Evolutionary conservation across 148 eudicot species (phyloP).

Genomic region (Cornus controversa): DNA sequence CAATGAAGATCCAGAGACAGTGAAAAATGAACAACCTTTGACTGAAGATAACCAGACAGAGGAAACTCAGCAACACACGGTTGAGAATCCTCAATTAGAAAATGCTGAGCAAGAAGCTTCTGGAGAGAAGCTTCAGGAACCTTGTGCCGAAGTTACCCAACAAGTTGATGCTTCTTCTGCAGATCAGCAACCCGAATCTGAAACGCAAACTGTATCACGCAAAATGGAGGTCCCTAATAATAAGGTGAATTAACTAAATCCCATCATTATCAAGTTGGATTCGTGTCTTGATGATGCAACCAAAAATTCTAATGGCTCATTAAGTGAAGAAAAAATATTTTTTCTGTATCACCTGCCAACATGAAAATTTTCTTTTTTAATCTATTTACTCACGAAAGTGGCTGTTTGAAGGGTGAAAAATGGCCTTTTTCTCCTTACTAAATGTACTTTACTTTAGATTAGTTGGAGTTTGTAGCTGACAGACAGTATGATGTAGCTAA

Average conservation of each 20-base stretch:
- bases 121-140: conserved; percentile 27
- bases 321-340: no score
- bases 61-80: conserved; percentile 14
- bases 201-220: conserved; percentile 36
- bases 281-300: no score
- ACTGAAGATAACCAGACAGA: conserved; percentile 25
- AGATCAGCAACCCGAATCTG: conserved; percentile 33
- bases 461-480: no score
- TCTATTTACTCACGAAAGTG: no score
- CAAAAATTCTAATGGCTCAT: neutral
- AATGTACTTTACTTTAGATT: no score
- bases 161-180: conserved; percentile 33
- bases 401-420: no score
- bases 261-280: neutral
- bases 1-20: conserved; percentile 22
- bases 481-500: no score
- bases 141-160: conserved; percentile 30
- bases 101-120: conserved; percentile 26
- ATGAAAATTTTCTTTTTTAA: no score
- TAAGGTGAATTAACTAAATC: conserved; percentile 48
- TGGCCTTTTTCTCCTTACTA: no score
- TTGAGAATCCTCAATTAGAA: no score
- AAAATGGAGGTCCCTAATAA: conserved; percentile 85
- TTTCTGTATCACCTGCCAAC: no score
- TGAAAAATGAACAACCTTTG: conserved; percentile 21